phyloP scores from a whole-genome alignment of 163 green algal species.

The Prototheca cutis region DNA sequence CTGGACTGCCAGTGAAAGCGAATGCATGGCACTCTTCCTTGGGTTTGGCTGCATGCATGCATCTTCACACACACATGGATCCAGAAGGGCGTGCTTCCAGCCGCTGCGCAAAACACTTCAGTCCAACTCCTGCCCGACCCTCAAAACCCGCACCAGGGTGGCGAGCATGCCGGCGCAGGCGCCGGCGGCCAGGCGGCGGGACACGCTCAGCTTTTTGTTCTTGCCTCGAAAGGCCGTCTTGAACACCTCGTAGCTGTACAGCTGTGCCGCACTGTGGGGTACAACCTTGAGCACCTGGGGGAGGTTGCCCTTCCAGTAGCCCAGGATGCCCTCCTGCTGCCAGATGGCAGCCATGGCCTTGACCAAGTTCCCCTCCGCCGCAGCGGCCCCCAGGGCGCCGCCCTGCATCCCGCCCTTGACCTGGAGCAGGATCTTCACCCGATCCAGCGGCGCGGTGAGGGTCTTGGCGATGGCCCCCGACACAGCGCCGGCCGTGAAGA shows the following conservation, averaged over 20 bases:
- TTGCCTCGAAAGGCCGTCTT: conserved; percentile 45
- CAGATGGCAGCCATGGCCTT: conserved; percentile 52
- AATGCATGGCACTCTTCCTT: too few relatives aligned
- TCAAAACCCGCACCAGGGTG: too few relatives aligned
- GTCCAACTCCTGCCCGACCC: too few relatives aligned
- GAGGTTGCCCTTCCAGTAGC: conserved; percentile 76
- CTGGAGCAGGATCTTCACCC: conserved; percentile 60
- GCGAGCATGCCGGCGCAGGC: conserved; percentile 65
- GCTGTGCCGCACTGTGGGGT: conserved; percentile 67
- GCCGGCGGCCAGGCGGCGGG: conserved; percentile 47
- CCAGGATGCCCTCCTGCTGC: conserved; percentile 56
- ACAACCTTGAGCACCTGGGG: conserved; percentile 71
- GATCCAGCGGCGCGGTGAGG: conserved; percentile 57
- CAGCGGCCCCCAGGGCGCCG: conserved; percentile 40
- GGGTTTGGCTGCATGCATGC: too few relatives aligned
- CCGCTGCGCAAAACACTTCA: too few relatives aligned
- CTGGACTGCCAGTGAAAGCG: too few relatives aligned
- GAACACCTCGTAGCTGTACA: conserved; percentile 67
- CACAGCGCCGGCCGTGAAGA: conserved; percentile 56
- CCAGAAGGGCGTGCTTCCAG: too few relatives aligned
- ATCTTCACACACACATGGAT: too few relatives aligned
- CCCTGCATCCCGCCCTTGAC: conserved; percentile 39
- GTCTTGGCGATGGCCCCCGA: conserved; percentile 61
- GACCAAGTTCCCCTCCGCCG: conserved; percentile 39
- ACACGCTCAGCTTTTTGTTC: conserved; percentile 44